Conservation (phyloP, 1,139 yeast species). For the Nadsonia commutata region DNA sequence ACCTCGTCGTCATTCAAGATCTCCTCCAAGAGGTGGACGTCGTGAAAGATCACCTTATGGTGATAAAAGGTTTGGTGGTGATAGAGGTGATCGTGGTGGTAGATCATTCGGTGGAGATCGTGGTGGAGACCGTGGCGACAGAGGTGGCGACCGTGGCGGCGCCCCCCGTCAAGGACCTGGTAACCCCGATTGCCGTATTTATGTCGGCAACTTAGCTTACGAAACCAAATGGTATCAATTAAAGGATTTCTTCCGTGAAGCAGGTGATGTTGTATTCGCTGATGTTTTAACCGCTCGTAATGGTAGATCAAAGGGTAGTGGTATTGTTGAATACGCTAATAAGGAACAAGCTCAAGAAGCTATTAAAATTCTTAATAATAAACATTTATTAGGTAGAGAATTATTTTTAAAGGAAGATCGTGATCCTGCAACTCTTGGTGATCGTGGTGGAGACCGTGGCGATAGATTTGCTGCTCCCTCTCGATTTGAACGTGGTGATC, state of each 20-base stretch:
- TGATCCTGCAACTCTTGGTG: constrained; percentile 12
- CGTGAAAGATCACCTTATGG: constrained; percentile 7
- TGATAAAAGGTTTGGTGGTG: constrained; percentile 1
- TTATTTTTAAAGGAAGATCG: constrained; percentile 69
- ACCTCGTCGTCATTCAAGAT: constrained; percentile 6
- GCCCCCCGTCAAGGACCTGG: constrained; percentile 1
- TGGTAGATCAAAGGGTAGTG: constrained; percentile 60
- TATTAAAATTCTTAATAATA: constrained; percentile 54
- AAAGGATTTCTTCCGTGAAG: constrained; percentile 48
- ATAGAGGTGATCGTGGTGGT: constrained; percentile 8
- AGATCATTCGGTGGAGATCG: constrained; percentile 12
- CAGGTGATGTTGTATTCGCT: constrained; percentile 69
- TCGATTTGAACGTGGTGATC: constrained; percentile 11
- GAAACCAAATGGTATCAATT: constrained; percentile 46
- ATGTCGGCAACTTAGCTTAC: constrained; percentile 49
- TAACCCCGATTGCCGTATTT: constrained; percentile 26
- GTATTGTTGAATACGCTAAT: constrained; percentile 68
- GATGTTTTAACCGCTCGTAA: constrained; percentile 78
- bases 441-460: too few species aligned
- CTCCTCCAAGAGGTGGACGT: constrained; percentile 9
- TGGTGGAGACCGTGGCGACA: constrained; percentile 18
- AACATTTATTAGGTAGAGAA: constrained; percentile 57
- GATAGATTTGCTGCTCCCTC: constrained; percentile 1
- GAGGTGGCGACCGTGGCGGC: constrained; percentile 7
- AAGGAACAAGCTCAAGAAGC: constrained; percentile 63